phyloP scores from a whole-genome alignment of 1,139 yeast species.

The Waltiozyma sp. region DNA sequence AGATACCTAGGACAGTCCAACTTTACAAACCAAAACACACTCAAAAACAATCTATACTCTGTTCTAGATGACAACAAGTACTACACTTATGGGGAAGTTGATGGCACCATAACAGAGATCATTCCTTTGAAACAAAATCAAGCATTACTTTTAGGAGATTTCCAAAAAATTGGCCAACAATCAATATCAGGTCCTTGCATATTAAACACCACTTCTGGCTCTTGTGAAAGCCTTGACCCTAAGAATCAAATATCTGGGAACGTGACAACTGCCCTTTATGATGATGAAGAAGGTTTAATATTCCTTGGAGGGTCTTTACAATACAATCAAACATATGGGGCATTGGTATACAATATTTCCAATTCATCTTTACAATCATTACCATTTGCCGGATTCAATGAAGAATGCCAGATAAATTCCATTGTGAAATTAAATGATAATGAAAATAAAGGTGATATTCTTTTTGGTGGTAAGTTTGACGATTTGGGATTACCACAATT shows the following conservation, averaged over 20 bases:
- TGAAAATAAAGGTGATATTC: constrained; percentile 27
- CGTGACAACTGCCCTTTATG: constrained; percentile 38
- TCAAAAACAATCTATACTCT: constrained; percentile 14
- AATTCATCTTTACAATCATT: constrained; percentile 34
- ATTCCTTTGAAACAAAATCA: constrained; percentile 21
- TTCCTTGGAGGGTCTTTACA: constrained; percentile 77
- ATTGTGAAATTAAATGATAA: constrained; percentile 39
- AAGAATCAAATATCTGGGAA: constrained; percentile 34
- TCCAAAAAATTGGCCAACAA: constrained; percentile 30
- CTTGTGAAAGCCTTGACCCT: constrained; percentile 30
- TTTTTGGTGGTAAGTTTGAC: constrained; percentile 73
- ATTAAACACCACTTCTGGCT: constrained; percentile 37
- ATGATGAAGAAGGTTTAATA: constrained; percentile 33
- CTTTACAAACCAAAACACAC: constrained; percentile 20
- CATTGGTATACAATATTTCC: constrained; percentile 52
- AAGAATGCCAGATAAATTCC: constrained; percentile 49
- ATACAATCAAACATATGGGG: constrained; percentile 47
- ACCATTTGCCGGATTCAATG: constrained; percentile 72
- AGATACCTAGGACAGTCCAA: constrained; percentile 40
- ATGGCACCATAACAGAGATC: constrained; percentile 19
- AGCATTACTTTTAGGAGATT: constrained; percentile 35
- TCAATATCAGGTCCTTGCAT: constrained; percentile 41
- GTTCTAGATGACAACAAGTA: constrained; percentile 13
- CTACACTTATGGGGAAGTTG: constrained; percentile 9
- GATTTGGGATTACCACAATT: constrained; percentile 34